Percentiles rank a stretch among this genome's conserved stretches.
Conservation (phyloP, 306 rosid genomes). For the Prinsepia uniflora region DNA sequence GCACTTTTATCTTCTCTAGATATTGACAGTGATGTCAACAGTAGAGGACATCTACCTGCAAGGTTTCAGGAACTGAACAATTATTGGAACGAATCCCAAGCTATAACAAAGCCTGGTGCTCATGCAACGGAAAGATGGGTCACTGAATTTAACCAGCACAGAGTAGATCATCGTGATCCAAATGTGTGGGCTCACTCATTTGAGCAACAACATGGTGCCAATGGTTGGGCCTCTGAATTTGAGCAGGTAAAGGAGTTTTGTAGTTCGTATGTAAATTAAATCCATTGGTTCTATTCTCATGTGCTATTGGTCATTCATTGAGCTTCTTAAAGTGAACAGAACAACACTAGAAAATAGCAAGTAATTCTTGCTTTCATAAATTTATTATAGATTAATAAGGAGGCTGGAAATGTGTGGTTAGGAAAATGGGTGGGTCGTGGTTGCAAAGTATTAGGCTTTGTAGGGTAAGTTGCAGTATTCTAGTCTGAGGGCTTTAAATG, state of each 20-base stretch:
- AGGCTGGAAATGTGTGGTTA: not conserved
- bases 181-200: conserved; percentile 79
- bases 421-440: not conserved
- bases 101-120: conserved; percentile 49
- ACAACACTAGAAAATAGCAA: conserved; percentile 5
- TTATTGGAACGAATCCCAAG: conserved; percentile 97
- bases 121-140: conserved; percentile 76
- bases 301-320: not conserved
- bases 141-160: conserved; percentile 61
- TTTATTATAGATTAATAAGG: not conserved
- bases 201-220: conserved; percentile 79
- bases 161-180: conserved; percentile 57
- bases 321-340: not conserved
- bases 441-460: not conserved
- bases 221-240: conserved; percentile 96
- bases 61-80: conserved; percentile 73
- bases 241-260: conserved; percentile 57
- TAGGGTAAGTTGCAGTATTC: not conserved
- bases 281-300: not conserved
- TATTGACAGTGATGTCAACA: conserved; percentile 55
- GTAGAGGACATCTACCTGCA: conserved; percentile 57
- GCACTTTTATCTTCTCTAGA: conserved; percentile 87
- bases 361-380: not conserved
- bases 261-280: not conserved
- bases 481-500: not conserved